Percentiles rank a stretch among this genome's conserved stretches.
These are phyloP conservation scores for Xylariaceae sp. DNA, from an alignment of 2,329 filamentous ascomycete genomes.

Conservation along the genomic window DNA sequence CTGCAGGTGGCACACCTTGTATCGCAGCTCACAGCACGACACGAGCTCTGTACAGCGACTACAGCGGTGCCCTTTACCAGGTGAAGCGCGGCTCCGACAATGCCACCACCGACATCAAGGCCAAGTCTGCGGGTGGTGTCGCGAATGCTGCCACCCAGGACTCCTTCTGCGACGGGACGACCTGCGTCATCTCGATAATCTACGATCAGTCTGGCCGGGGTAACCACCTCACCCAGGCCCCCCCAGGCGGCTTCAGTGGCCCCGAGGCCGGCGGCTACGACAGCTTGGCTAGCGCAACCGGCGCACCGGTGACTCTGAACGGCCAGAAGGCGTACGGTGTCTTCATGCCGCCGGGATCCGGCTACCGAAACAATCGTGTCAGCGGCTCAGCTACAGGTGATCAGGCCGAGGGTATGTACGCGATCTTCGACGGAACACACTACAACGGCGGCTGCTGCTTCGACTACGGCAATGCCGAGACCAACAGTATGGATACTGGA, in stretches of 20 bases:
- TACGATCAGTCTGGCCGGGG: conserved; percentile 60
- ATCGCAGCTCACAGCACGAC: conserved; percentile 62
- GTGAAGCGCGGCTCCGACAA: conserved; percentile 51
- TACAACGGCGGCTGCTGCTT: conserved; percentile 54
- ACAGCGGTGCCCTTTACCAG: conserved; percentile 52
- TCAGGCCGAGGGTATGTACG: conserved; percentile 54
- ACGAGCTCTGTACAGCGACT: conserved; percentile 53
- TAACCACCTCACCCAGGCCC: conserved; percentile 60
- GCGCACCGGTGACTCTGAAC: conserved; percentile 56
- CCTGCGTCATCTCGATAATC: conserved; percentile 58
- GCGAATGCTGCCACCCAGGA: conserved; percentile 58
- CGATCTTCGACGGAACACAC: conserved; percentile 54
- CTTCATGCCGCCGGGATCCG: conserved; percentile 55
- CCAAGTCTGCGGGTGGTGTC: conserved; percentile 54
- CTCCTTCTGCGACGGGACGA: conserved; percentile 54
- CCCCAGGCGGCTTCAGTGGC: conserved; percentile 51
- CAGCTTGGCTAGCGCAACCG: conserved; percentile 53
- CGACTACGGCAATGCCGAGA: conserved; percentile 55
- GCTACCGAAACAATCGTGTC: conserved; percentile 55
- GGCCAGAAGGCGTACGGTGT: conserved; percentile 60
- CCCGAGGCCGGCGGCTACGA: conserved; percentile 54
- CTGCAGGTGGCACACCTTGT: conserved; percentile 54
- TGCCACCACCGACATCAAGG: conserved; percentile 43
- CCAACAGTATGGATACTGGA: conserved; percentile 48
- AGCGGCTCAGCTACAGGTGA: conserved; percentile 52